A percentile compares a stretch with the other conserved stretches of the same genome.
These are phyloP conservation scores for Crithidia bombi DNA, from an alignment of 208 protist genomes.

Conservation along the genomic window DNA sequence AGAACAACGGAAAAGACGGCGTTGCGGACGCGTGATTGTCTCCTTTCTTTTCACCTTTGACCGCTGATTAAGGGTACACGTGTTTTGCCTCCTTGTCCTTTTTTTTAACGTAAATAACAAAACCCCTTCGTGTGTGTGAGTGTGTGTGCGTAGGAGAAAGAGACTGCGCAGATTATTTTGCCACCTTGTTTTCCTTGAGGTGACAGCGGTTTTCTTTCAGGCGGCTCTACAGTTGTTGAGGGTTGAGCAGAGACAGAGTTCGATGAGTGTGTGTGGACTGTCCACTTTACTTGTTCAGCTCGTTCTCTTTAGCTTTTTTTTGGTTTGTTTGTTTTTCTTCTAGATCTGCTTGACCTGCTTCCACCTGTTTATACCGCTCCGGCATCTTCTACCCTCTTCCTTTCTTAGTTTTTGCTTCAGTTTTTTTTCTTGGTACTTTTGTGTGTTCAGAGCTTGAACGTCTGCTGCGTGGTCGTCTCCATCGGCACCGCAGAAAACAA, in stretches of 20 bases:
- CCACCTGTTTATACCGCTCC: slow-evolving; percentile 3
- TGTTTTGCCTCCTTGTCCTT: neutral
- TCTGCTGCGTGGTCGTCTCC: no score
- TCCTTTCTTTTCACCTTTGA: slow-evolving; percentile 1
- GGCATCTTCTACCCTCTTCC: neutral
- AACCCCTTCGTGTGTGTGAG: neutral
- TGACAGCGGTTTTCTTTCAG: neutral
- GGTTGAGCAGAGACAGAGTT: no score
- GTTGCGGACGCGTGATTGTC: no score
- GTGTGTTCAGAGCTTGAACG: no score
- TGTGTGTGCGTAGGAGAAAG: neutral
- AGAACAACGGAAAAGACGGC: no score
- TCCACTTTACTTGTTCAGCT: no score
- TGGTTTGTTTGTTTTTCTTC: neutral
- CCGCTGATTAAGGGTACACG: neutral
- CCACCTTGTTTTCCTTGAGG: no score
- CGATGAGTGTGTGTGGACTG: no score
- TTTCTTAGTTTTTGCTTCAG: slow-evolving; percentile 13
- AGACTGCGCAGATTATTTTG: no score
- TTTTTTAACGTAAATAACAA: slow-evolving; percentile 1
- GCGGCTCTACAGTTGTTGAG: no score
- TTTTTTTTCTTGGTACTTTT: neutral
- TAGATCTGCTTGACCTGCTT: slow-evolving; percentile 8
- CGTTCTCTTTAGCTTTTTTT: neutral
- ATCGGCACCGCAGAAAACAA: no score